Percentiles rank a stretch among this genome's conserved stretches.
Conservation (phyloP, 139 green algal genomes). For the Volvox africanus region DNA sequence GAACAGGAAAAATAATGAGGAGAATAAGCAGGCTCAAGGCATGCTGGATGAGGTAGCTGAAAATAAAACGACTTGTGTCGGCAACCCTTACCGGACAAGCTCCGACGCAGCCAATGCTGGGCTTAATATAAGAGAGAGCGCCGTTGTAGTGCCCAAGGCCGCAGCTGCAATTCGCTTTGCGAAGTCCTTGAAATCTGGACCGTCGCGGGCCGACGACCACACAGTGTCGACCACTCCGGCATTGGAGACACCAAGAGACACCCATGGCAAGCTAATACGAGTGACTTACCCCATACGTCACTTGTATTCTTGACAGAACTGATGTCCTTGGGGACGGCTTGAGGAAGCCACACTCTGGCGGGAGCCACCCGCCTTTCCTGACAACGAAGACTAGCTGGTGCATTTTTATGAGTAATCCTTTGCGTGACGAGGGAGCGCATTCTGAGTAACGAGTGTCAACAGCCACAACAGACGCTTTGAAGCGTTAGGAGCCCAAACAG, state of each 20-base stretch:
- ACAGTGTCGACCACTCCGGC: not conserved
- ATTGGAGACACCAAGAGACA: not conserved
- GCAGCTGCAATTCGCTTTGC: not conserved
- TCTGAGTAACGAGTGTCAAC: not conserved
- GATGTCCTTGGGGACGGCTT: not conserved
- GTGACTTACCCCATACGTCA: not conserved
- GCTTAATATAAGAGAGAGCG: constrained; percentile 21
- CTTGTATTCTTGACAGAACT: not conserved
- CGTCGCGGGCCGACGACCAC: not conserved
- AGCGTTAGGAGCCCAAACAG: not conserved
- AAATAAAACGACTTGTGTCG: no score
- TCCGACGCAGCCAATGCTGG: constrained; percentile 20
- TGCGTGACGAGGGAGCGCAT: not conserved
- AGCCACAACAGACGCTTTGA: not conserved
- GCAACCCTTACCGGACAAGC: constrained; percentile 17
- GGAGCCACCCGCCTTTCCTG: not conserved
- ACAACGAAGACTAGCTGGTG: not conserved
- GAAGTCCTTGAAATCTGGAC: not conserved
- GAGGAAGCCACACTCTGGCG: not conserved
- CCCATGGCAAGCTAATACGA: not conserved
- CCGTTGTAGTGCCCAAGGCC: not conserved
- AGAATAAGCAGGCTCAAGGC: no score
- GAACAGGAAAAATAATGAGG: no score
- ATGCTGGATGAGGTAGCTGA: no score
- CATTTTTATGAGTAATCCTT: not conserved